Percentiles rank a stretch among this genome's conserved stretches.
Conservation (phyloP, 176 grass and related monocot genomes). For the Carex parvula region DNA sequence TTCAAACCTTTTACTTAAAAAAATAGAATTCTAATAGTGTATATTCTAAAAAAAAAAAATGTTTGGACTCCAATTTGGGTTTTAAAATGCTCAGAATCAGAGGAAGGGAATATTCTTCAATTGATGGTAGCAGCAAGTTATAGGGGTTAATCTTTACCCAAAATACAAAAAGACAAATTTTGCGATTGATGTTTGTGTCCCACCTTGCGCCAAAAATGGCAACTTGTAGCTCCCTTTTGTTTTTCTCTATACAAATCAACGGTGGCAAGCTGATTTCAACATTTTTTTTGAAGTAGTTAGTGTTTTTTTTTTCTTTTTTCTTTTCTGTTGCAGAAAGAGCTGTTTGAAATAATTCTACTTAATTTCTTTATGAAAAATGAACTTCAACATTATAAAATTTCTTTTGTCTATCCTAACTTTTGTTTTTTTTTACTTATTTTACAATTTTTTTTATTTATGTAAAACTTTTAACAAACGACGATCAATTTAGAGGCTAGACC, state of each 20-base stretch:
- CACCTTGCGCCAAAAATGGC: neutral
- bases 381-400: too few relatives aligned
- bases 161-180: constrained; percentile 3
- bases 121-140: neutral
- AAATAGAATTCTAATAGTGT: neutral
- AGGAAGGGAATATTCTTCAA: neutral
- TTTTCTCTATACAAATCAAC: neutral
- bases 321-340: neutral
- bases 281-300: neutral
- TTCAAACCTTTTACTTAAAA: too few relatives aligned
- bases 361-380: neutral
- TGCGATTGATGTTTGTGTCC: neutral
- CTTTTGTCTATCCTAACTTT: too few relatives aligned
- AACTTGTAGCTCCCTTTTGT: neutral
- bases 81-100: neutral
- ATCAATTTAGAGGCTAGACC: too few relatives aligned
- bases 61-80: neutral
- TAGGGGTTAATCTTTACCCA: neutral
- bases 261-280: neutral
- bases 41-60: neutral
- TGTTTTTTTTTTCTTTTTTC: neutral
- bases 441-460: too few relatives aligned
- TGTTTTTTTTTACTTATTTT: too few relatives aligned
- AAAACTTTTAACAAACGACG: too few relatives aligned
- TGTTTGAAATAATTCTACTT: neutral